A percentile compares a stretch with the other conserved stretches of the same genome.
These are phyloP conservation scores for Rutstroemia sp. DNA, from an alignment of 2,329 filamentous ascomycete species.

Conservation along the genomic window DNA sequence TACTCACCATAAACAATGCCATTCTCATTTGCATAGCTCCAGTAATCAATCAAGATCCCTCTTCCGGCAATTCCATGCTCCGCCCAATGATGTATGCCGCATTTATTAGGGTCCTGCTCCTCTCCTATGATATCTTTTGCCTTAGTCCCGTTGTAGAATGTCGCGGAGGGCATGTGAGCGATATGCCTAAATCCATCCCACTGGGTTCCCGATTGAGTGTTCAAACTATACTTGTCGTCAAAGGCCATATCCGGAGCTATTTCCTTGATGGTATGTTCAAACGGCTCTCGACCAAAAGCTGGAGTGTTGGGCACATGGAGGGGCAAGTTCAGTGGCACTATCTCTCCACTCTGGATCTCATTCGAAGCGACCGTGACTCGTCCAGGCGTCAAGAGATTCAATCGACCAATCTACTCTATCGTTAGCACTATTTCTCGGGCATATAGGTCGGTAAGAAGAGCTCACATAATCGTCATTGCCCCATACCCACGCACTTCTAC, in stretches of 20 bases:
- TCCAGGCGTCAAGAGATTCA: slow-evolving; percentile 40
- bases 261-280: slow-evolving; percentile 29
- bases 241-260: slow-evolving; percentile 35
- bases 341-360: slow-evolving; percentile 9
- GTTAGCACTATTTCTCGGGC: neutral
- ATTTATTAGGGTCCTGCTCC: slow-evolving; percentile 21
- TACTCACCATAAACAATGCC: slow-evolving; percentile 30
- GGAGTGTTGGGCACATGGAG: slow-evolving; percentile 29
- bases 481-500: slow-evolving; percentile 27
- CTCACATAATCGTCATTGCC: slow-evolving; percentile 26
- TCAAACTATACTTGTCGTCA: slow-evolving; percentile 53
- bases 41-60: slow-evolving; percentile 29
- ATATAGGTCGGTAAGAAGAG: neutral
- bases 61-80: slow-evolving; percentile 27
- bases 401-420: slow-evolving; percentile 32
- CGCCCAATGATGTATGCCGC: slow-evolving; percentile 28
- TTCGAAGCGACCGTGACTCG: slow-evolving; percentile 34
- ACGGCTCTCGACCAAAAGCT: slow-evolving; percentile 29
- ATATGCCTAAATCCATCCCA: slow-evolving; percentile 48
- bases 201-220: slow-evolving; percentile 50
- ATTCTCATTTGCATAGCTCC: slow-evolving; percentile 35
- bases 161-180: slow-evolving; percentile 17
- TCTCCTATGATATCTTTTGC: slow-evolving; percentile 22
- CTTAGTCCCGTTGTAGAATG: slow-evolving; percentile 27
- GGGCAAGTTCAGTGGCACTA: slow-evolving; percentile 1